These are phyloP conservation scores for Boletus reticulatus DNA, from an alignment of 768 basidiomycete species.

Conservation along the genomic window DNA sequence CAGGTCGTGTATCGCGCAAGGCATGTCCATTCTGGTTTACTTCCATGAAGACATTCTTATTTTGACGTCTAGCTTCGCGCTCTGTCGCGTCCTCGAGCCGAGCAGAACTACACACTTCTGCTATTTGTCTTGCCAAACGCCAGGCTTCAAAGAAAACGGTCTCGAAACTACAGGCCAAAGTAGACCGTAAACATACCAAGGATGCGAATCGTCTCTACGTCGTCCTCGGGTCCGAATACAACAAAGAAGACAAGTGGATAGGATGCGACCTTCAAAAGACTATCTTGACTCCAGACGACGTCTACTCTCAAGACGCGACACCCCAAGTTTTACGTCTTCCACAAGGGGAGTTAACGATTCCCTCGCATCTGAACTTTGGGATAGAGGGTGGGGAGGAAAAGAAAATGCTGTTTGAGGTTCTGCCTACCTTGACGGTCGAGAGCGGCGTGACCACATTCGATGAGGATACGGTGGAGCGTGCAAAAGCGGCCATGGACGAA, in stretches of 20 bases:
- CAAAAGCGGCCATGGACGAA: conserved; percentile 26
- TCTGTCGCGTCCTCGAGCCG: conserved; percentile 41
- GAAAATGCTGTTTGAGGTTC: conserved; percentile 59
- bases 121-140: conserved; percentile 36
- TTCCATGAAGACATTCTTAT: neutral
- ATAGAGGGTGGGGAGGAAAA: conserved; percentile 51
- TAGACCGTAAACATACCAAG: conserved; percentile 38
- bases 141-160: conserved; percentile 39
- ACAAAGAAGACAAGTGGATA: conserved; percentile 66
- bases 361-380: conserved; percentile 62
- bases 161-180: conserved; percentile 45
- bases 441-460: conserved; percentile 20
- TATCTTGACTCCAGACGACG: conserved; percentile 54
- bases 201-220: conserved; percentile 54
- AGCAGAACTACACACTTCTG: conserved; percentile 49
- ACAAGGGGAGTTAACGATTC: conserved; percentile 44
- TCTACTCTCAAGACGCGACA: conserved; percentile 28
- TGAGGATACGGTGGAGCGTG: conserved; percentile 18
- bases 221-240: conserved; percentile 68
- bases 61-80: conserved; percentile 32
- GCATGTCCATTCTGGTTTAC: conserved; percentile 2
- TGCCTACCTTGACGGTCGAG: conserved; percentile 55
- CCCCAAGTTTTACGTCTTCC: conserved; percentile 27
- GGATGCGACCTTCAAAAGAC: conserved; percentile 62
- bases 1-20: conserved; percentile 21